Evolutionary conservation across 2,329 filamentous ascomycete genomes (phyloP).

Genomic region (Fusarium cyanostomum): DNA sequence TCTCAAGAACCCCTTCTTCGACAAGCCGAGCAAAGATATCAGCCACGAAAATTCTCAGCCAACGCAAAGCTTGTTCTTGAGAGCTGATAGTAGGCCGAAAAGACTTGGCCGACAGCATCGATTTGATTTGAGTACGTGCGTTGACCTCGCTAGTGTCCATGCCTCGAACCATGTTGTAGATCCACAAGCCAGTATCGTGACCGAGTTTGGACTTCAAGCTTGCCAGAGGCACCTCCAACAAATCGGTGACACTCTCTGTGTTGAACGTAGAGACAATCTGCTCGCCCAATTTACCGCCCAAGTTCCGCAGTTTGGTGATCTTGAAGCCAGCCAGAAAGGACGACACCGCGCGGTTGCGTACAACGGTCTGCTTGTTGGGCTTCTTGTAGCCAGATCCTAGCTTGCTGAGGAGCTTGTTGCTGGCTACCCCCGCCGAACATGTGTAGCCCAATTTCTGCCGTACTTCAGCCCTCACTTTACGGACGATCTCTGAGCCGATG

Average conservation of each 20-base stretch:
- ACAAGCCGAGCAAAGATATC: conserved; percentile 91
- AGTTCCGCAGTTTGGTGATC: conserved; percentile 91
- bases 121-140: conserved; percentile 91
- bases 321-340: conserved; percentile 87
- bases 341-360: conserved; percentile 83
- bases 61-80: conserved; percentile 80
- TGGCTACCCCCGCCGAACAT: conserved; percentile 87
- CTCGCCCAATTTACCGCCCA: conserved; percentile 95
- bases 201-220: conserved; percentile 81
- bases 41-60: conserved; percentile 90
- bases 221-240: conserved; percentile 76
- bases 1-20: conserved; percentile 89
- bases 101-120: conserved; percentile 96
- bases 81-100: conserved; percentile 86
- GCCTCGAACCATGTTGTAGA: conserved; percentile 85
- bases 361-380: conserved; percentile 92
- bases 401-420: conserved; percentile 96
- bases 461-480: conserved; percentile 75
- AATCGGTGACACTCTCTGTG: conserved; percentile 80
- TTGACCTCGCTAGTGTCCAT: conserved; percentile 90
- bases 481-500: conserved; percentile 88
- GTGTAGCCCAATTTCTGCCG: conserved; percentile 82
- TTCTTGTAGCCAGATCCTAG: conserved; percentile 92
- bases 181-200: conserved; percentile 85
- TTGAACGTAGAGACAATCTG: conserved; percentile 83